Conservation (phyloP, 2,329 filamentous ascomycete species). For the Colletotrichum acutatum region DNA sequence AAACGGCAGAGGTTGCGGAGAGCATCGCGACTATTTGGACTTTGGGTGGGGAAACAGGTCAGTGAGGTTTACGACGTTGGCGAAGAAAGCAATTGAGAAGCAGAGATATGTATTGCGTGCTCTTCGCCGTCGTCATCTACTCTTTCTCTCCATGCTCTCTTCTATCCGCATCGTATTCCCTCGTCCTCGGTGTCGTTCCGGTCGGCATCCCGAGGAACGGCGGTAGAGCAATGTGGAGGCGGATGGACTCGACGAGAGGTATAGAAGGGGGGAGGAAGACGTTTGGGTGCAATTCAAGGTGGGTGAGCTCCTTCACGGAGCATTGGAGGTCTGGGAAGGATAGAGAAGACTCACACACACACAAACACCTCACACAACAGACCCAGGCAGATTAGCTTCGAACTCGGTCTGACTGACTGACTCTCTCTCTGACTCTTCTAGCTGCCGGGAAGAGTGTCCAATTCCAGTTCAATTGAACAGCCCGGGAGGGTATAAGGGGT, state of each 20-base stretch:
- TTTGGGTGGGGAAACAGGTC: slow-evolving; percentile 7
- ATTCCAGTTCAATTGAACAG: slow-evolving; percentile 4
- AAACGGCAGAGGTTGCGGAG: slow-evolving; percentile 52
- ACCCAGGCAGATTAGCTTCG: not conserved
- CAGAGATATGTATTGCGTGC: not conserved
- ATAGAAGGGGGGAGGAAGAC: not conserved
- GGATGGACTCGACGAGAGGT: not conserved
- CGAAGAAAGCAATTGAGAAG: not conserved
- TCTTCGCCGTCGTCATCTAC: not conserved
- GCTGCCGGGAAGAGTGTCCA: not conserved
- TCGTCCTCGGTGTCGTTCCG: not conserved
- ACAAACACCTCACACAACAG: not conserved
- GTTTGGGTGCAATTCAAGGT: not conserved
- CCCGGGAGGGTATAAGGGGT: slow-evolving; percentile 7
- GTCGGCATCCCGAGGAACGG: not conserved
- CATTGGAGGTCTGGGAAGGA: not conserved
- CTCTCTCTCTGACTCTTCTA: not conserved
- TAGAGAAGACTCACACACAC: not conserved
- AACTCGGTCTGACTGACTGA: not conserved
- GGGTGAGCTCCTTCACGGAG: not conserved
- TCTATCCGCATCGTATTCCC: not conserved
- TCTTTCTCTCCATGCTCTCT: not conserved
- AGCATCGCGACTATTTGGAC: slow-evolving; percentile 48
- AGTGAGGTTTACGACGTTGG: not conserved
- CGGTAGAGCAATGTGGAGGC: not conserved